phyloP scores from a whole-genome alignment of 1,284 basidiomycete genomes.

The Apiotrichum sp. region DNA sequence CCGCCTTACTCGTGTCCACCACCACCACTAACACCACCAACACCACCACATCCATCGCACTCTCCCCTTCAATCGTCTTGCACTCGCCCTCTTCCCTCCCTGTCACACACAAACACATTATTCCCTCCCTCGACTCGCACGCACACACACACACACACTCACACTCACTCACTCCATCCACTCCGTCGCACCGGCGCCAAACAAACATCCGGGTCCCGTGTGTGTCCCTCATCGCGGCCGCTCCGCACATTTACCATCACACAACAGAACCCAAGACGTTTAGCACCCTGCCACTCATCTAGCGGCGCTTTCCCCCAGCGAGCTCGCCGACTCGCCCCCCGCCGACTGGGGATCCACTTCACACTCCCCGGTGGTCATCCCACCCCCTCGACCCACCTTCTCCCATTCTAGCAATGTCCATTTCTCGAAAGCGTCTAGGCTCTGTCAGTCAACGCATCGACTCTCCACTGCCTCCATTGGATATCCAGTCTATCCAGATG shows the following conservation, averaged over 20 bases:
- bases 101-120: no score
- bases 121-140: no score
- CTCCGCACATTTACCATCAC: background rate
- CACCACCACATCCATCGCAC: no score
- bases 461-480: constrained; percentile 32
- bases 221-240: no score
- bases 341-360: background rate
- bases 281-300: background rate
- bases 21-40: no score
- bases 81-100: no score
- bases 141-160: no score
- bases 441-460: constrained; percentile 42
- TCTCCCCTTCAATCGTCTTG: no score
- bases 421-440: constrained; percentile 40
- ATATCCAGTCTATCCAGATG: constrained; percentile 45
- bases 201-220: no score
- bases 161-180: no score
- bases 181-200: no score
- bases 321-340: background rate
- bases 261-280: background rate
- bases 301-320: background rate
- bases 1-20: no score
- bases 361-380: background rate
- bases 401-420: constrained; percentile 22
- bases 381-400: background rate